Evolutionary conservation across 306 rosid genomes (phyloP).

Genomic region (Geum urbanum): DNA sequence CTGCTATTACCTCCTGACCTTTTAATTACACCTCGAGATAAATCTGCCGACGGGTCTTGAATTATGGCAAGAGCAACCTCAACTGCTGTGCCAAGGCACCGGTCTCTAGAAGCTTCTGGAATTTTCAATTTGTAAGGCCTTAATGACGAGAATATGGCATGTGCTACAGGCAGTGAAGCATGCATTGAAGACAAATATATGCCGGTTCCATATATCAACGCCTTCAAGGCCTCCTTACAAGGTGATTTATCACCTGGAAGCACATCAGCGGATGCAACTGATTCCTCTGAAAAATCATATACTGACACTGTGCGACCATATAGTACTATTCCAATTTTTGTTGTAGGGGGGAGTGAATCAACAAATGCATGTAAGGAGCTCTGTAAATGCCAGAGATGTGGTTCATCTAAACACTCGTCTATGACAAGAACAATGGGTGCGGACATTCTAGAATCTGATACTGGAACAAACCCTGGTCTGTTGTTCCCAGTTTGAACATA

Average conservation of each 20-base stretch:
- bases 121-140: constrained; percentile 67
- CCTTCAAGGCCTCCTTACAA: constrained; percentile 62
- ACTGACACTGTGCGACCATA: constrained; percentile 91
- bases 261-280: constrained; percentile 92
- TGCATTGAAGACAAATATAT: constrained; percentile 93
- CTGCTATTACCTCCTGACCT: constrained; percentile 88
- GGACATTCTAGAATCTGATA: constrained; percentile 85
- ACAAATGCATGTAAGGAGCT: constrained; percentile 95
- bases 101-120: constrained; percentile 91
- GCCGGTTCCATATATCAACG: constrained; percentile 85
- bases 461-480: constrained; percentile 93
- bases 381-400: constrained; percentile 85
- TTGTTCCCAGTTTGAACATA: constrained; percentile 83
- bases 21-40: constrained; percentile 82
- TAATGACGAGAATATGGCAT: constrained; percentile 82
- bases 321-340: constrained; percentile 81
- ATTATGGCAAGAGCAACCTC: constrained; percentile 93
- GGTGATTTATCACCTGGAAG: constrained; percentile 93
- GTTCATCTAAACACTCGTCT: constrained; percentile 92
- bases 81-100: constrained; percentile 93
- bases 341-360: constrained; percentile 78
- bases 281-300: constrained; percentile 83
- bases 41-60: constrained; percentile 93
- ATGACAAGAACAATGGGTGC: constrained; percentile 88
- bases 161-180: constrained; percentile 87